Base-by-base conservation (phyloP, 1,284 basidiomycete species). In the Boletus hoseneyae region DNA sequence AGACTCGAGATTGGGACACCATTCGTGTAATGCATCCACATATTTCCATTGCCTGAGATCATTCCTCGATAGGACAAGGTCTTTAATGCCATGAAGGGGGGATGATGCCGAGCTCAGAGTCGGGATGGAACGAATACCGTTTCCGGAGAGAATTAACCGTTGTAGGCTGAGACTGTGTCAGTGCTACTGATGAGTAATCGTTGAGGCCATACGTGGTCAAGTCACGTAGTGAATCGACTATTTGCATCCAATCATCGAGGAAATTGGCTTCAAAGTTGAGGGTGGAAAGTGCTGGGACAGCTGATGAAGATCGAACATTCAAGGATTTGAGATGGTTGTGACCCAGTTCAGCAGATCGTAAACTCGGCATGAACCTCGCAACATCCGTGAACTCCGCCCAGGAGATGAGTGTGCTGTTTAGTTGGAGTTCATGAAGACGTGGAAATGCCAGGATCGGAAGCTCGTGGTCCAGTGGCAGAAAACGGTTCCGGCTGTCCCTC, bases 191-290 rank as follows among this genome's bases (percentile, higher is more conserved):
- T 42, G 47, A 48, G 43, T 45, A 44, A 48, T 52, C 13, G 35
- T 19, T n/a, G 51, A 41, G 37, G 50, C 10, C 77, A 56, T 69
- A 88, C 87, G 59, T 67, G 15, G 76, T 64, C 47, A 87, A 78
- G 16, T 64, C 55, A 16, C 57, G 57, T 23, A 91, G 61, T 6
- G 79, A 74, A 19, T 65, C 48, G 48, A 73, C 76, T 1, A 83
- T 66, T 42, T 78, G 70, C 25, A 60, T 55, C 89, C 90, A 94
- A 53, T 80, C 71, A 3, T 61, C 60, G 29, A 91, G 73, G 10
- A 67, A 52, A 70, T 96, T 96, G 39, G 75, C 78, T 58, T 91
- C 89, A 29, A 97, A 71, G 63, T 93, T 93, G 51, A 97, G 68
- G 23, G 73, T 72, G 44, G 73, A 67, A 33, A 93, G 58, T 36